Evolutionary conservation across 345 rosid genomes (phyloP).

Genomic region (Arabis alpina): DNA sequence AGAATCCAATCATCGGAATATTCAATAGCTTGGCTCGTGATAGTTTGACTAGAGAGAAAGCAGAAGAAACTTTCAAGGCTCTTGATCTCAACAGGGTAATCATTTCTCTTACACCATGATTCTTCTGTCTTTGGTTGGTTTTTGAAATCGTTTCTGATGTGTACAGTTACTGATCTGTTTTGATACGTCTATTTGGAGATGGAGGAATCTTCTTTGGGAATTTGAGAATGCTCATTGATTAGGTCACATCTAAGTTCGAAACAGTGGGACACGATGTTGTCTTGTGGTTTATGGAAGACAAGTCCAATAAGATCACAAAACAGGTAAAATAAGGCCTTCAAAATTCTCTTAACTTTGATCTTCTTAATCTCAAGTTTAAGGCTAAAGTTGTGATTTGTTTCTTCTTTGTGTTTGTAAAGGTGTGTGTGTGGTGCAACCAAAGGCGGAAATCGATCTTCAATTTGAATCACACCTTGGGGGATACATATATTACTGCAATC

Average conservation of each 20-base stretch:
- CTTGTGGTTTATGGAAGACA: constrained; percentile 96
- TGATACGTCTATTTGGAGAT: constrained; percentile 88
- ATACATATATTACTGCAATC: constrained; percentile 57
- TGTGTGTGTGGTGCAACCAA: constrained; percentile 94
- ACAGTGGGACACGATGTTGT: constrained; percentile 85
- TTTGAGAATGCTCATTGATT: constrained; percentile 74
- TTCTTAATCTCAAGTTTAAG: constrained; percentile 1
- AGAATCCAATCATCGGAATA: constrained; percentile 58
- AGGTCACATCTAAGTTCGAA: constrained; percentile 77
- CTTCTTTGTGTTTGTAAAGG: constrained; percentile 51
- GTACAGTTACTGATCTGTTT: constrained; percentile 81
- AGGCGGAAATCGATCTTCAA: constrained; percentile 84
- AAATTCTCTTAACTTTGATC: not conserved
- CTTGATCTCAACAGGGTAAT: constrained; percentile 86
- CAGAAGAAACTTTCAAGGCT: constrained; percentile 81
- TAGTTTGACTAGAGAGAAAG: constrained; percentile 68
- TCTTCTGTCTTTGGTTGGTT: constrained; percentile 16
- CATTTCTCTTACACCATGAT: not conserved
- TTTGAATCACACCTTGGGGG: constrained; percentile 90
- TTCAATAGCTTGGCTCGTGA: constrained; percentile 66
- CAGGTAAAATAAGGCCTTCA: constrained; percentile 54
- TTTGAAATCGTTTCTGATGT: constrained; percentile 30
- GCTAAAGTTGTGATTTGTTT: not conserved
- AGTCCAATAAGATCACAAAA: constrained; percentile 73
- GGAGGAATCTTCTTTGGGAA: constrained; percentile 94